phyloP scores from a whole-genome alignment of 257 asterid genomes.

The Solanum chiquidenum region DNA sequence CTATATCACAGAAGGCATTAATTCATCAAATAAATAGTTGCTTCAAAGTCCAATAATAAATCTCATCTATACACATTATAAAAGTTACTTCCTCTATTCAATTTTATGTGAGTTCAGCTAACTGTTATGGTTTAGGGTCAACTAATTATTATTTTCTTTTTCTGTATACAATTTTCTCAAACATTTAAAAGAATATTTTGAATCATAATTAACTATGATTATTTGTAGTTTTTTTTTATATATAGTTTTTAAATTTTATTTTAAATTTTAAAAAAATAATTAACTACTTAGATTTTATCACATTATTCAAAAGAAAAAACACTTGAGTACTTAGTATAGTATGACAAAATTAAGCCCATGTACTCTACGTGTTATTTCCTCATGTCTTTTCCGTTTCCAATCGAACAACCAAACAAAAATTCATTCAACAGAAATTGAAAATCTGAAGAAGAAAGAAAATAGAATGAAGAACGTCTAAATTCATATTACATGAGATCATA shows the following conservation, averaged over 20 bases:
- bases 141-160: not conserved
- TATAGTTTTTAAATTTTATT: not conserved
- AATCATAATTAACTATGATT: not conserved
- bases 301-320: not conserved
- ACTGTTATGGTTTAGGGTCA: not conserved
- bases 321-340: not conserved
- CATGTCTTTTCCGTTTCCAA: not conserved
- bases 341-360: not conserved
- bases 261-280: not conserved
- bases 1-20: not conserved
- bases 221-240: not conserved
- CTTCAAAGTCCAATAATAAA: not conserved
- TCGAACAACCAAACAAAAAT: not conserved
- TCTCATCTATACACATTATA: not conserved
- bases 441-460: no score
- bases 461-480: not conserved
- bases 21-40: not conserved
- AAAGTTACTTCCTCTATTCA: not conserved
- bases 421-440: not conserved
- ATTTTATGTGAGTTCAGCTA: not conserved
- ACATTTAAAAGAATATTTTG: not conserved
- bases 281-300: not conserved
- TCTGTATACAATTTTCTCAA: not conserved
- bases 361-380: not conserved
- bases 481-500: not conserved